These are phyloP conservation scores for Candolleomyces eurysporus DNA, from an alignment of 768 basidiomycete genomes.

Conservation along the genomic window DNA sequence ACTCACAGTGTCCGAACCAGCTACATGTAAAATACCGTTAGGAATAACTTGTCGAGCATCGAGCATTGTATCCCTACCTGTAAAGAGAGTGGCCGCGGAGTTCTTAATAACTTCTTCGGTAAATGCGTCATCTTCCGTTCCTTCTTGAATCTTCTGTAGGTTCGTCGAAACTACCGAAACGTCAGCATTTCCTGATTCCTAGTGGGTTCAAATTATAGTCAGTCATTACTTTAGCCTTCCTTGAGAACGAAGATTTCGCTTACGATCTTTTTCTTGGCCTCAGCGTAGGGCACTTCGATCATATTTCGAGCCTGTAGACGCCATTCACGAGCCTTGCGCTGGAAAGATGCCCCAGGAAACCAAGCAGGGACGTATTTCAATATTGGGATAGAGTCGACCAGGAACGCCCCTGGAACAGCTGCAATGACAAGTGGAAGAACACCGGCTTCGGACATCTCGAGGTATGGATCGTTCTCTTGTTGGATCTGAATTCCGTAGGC, in stretches of 20 bases:
- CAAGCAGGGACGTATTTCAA: slow-evolving; percentile 29
- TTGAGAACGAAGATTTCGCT: slow-evolving; percentile 7
- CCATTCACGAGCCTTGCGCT: slow-evolving; percentile 39
- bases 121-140: slow-evolving; percentile 4
- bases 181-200: slow-evolving; percentile 14
- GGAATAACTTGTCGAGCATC: not conserved
- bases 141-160: slow-evolving; percentile 10
- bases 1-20: slow-evolving; percentile 19
- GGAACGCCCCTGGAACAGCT: slow-evolving; percentile 25
- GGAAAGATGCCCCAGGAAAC: slow-evolving; percentile 33
- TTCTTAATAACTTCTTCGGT: slow-evolving; percentile 21
- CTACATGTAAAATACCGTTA: slow-evolving; percentile 1
- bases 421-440: slow-evolving; percentile 20
- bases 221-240: too few species aligned
- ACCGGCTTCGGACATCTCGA: slow-evolving; percentile 23
- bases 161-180: slow-evolving; percentile 18
- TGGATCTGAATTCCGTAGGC: slow-evolving; percentile 35
- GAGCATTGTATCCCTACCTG: slow-evolving; percentile 9
- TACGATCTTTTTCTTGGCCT: slow-evolving; percentile 31
- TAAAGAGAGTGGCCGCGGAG: slow-evolving; percentile 21
- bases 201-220: not conserved
- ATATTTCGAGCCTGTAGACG: slow-evolving; percentile 25
- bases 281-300: slow-evolving; percentile 33
- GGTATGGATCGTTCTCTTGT: slow-evolving; percentile 27
- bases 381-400: slow-evolving; percentile 28